A percentile compares a stretch with the other conserved stretches of the same genome.
Evolutionary conservation across 1,284 basidiomycete species (phyloP).

Genomic region (Apiotrichum montevideense): DNA sequence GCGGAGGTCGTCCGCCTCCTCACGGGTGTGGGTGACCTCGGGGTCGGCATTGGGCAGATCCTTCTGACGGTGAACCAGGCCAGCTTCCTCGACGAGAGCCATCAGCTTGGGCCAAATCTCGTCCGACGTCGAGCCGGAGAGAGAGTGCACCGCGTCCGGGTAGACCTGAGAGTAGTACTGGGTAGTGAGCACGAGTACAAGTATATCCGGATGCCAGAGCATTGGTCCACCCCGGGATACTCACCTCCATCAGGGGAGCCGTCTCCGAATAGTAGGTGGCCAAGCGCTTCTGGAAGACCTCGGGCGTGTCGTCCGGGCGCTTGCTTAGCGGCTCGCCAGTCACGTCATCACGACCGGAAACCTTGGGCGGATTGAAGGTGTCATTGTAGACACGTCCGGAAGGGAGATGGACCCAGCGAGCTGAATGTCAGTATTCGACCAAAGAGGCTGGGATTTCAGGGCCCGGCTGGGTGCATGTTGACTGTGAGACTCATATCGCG

Average conservation of each 20-base stretch:
- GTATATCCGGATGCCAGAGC: too few species aligned
- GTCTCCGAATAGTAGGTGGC: slow-evolving; percentile 80
- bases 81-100: slow-evolving; percentile 39
- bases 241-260: slow-evolving; percentile 63
- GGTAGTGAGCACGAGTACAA: neutral
- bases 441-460: too few species aligned
- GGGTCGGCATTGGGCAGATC: slow-evolving; percentile 12
- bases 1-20: slow-evolving; percentile 43
- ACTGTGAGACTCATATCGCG: too few species aligned
- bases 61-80: slow-evolving; percentile 21
- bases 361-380: slow-evolving; percentile 81
- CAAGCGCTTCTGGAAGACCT: slow-evolving; percentile 74
- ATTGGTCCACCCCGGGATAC: slow-evolving; percentile 6
- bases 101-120: slow-evolving; percentile 53
- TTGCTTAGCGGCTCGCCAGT: slow-evolving; percentile 86
- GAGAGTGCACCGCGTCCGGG: slow-evolving; percentile 58
- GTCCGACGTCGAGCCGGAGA: slow-evolving; percentile 79
- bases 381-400: slow-evolving; percentile 93
- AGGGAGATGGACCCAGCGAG: slow-evolving; percentile 88
- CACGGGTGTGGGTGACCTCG: slow-evolving; percentile 29
- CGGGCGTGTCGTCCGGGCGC: slow-evolving; percentile 87
- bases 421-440: slow-evolving; percentile 31
- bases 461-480: too few species aligned
- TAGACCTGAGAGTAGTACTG: slow-evolving; percentile 62
- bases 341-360: slow-evolving; percentile 78